phyloP scores from a whole-genome alignment of 495 filamentous ascomycete species.

The Penicillium antarcticum region DNA sequence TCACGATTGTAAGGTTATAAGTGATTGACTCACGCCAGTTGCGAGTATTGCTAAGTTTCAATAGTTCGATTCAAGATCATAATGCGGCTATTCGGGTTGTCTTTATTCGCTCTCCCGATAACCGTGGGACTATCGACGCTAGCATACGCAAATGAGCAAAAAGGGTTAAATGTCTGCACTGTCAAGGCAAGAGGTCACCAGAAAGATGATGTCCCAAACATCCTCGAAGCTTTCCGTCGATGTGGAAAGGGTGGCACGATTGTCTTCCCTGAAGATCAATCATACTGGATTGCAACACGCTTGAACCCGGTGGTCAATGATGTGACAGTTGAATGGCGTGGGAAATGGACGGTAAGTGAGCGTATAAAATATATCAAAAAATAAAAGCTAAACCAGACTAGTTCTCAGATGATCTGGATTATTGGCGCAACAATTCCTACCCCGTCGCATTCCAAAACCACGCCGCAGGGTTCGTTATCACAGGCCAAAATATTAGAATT shows the following conservation, averaged over 20 bases:
- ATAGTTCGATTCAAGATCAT: not conserved
- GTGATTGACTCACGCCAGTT: not conserved
- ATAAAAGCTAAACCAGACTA: conserved; percentile 6
- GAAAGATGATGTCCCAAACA: conserved; percentile 48
- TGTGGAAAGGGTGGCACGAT: conserved; percentile 51
- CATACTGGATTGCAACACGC: conserved; percentile 47
- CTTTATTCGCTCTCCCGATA: not conserved
- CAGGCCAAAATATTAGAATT: conserved; percentile 46
- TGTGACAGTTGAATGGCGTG: conserved; percentile 46
- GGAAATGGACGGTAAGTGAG: conserved; percentile 40
- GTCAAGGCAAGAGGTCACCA: conserved; percentile 26
- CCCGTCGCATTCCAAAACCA: conserved; percentile 57
- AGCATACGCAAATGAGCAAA: conserved; percentile 1
- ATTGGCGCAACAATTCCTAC: conserved; percentile 56
- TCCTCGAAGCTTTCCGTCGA: conserved; percentile 45
- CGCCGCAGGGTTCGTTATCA: conserved; percentile 49
- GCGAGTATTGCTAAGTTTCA: no score
- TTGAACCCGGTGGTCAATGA: conserved; percentile 47
- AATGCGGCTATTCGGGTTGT: not conserved
- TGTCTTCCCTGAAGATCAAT: conserved; percentile 48
- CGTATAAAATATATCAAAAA: not conserved
- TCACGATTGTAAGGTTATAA: not conserved
- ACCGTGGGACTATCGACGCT: not conserved
- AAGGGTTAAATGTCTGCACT: conserved; percentile 18
- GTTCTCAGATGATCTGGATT: conserved; percentile 50